Evolutionary conservation across 2,329 filamentous ascomycete genomes (phyloP).

Genomic region (Botrytis paeoniae): DNA sequence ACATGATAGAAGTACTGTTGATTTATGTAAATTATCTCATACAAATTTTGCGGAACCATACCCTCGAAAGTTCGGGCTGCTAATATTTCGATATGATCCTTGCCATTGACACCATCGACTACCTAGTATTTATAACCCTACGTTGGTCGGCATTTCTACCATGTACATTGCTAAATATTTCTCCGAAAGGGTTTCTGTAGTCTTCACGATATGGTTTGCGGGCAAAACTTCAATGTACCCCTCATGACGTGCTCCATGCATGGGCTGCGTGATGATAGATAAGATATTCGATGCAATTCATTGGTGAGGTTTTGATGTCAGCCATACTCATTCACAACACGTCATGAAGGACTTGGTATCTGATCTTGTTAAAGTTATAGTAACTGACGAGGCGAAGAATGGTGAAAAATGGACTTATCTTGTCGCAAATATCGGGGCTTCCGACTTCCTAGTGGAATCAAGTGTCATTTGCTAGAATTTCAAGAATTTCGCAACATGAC

Average conservation of each 20-base stretch:
- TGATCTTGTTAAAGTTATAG: background rate
- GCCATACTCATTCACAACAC: background rate
- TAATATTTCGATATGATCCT: constrained; percentile 19
- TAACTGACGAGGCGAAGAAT: background rate
- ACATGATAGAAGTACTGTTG: background rate
- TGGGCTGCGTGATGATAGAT: constrained; percentile 18
- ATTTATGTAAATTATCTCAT: constrained; percentile 1
- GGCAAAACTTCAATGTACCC: constrained; percentile 11
- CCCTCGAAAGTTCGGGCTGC: background rate
- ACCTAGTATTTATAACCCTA: background rate
- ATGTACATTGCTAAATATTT: background rate
- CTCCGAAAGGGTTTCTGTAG: too few species aligned
- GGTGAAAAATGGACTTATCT: background rate
- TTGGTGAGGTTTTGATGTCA: constrained; percentile 6
- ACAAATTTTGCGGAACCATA: background rate
- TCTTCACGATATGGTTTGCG: background rate
- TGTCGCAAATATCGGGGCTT: background rate
- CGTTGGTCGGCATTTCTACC: background rate
- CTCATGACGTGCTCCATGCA: constrained; percentile 20
- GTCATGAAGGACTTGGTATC: background rate
- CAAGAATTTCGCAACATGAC: background rate
- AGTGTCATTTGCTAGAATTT: background rate
- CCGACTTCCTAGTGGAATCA: background rate
- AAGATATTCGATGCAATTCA: constrained; percentile 7
- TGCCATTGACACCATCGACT: constrained; percentile 20